Percentiles rank a stretch among this genome's conserved stretches.
Conservation (phyloP, 2,329 filamentous ascomycete genomes). For the Neophaeococcomyces aloes region DNA sequence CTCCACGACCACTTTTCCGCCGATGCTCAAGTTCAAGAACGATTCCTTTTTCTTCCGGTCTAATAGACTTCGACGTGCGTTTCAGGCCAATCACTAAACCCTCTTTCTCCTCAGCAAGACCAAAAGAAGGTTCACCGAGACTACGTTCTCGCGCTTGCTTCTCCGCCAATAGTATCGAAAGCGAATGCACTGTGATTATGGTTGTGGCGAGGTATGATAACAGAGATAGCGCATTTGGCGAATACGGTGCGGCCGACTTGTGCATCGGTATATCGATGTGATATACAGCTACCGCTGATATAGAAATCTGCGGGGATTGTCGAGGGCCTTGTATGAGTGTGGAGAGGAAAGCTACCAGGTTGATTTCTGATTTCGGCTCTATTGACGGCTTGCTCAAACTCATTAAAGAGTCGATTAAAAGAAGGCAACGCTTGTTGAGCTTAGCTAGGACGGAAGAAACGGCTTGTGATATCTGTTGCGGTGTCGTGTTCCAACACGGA, state of each 20-base stretch:
- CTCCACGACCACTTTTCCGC: conserved; percentile 66
- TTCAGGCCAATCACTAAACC: conserved; percentile 62
- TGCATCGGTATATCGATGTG: conserved; percentile 65
- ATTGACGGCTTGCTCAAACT: conserved; percentile 13
- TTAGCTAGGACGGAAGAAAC: conserved; percentile 32
- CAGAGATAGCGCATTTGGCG: conserved; percentile 59
- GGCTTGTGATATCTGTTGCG: conserved; percentile 49
- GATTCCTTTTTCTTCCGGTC: conserved; percentile 39
- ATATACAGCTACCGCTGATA: conserved; percentile 68
- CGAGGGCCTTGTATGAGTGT: conserved; percentile 50
- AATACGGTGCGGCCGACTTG: conserved; percentile 27
- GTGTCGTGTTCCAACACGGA: conserved; percentile 49
- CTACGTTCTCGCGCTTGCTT: conserved; percentile 69
- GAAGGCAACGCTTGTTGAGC: conserved; percentile 10
- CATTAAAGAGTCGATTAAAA: conserved; percentile 18
- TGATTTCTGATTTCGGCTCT: conserved; percentile 27
- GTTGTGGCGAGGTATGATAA: conserved; percentile 82
- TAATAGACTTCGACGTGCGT: conserved; percentile 7
- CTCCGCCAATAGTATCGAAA: conserved; percentile 62
- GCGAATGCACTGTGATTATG: conserved; percentile 61
- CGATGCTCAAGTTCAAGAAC: conserved; percentile 81
- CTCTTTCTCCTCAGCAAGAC: conserved; percentile 65
- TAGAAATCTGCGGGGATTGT: conserved; percentile 27
- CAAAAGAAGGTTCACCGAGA: conserved; percentile 64
- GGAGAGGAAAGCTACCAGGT: conserved; percentile 59